phyloP scores from a whole-genome alignment of 2,329 filamentous ascomycete species.

The Calonectria naviculata region DNA sequence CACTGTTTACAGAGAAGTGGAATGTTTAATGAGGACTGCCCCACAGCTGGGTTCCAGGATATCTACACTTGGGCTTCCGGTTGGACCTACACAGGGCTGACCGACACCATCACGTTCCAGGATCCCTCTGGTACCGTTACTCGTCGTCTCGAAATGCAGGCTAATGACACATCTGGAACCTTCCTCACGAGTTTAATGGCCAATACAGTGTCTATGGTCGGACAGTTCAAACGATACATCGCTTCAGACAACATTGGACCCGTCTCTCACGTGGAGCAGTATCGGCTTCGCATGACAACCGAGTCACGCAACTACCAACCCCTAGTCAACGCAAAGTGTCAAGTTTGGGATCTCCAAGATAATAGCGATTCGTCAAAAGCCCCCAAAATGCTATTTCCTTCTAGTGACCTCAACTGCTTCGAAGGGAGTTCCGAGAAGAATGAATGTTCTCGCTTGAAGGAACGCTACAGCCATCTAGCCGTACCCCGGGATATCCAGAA shows the following conservation, averaged over 20 bases:
- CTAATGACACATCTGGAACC: background rate
- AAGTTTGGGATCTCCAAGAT: background rate
- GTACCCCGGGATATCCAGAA: background rate
- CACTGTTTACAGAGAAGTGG: background rate
- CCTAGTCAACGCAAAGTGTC: slow-evolving; percentile 5
- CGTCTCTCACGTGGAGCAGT: background rate
- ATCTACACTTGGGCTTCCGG: slow-evolving; percentile 1
- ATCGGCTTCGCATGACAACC: background rate
- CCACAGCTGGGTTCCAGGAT: background rate
- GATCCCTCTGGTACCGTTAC: background rate
- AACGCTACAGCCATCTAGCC: background rate
- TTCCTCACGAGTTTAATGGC: background rate
- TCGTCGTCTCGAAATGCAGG: background rate
- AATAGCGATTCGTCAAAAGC: background rate
- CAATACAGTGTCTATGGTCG: background rate
- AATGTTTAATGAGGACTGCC: background rate
- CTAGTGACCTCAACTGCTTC: background rate
- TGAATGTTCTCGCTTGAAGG: background rate
- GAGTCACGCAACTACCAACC: background rate
- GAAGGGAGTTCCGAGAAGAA: background rate
- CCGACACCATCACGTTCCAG: background rate
- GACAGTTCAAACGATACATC: slow-evolving; percentile 2
- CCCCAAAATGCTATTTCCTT: background rate
- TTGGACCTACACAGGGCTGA: background rate
- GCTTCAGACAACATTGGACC: background rate